Evolutionary conservation across 169 alveolate genomes (phyloP), one percentile per base, ranked within the genome.

Genomic region (Neospora caninum): DNA sequence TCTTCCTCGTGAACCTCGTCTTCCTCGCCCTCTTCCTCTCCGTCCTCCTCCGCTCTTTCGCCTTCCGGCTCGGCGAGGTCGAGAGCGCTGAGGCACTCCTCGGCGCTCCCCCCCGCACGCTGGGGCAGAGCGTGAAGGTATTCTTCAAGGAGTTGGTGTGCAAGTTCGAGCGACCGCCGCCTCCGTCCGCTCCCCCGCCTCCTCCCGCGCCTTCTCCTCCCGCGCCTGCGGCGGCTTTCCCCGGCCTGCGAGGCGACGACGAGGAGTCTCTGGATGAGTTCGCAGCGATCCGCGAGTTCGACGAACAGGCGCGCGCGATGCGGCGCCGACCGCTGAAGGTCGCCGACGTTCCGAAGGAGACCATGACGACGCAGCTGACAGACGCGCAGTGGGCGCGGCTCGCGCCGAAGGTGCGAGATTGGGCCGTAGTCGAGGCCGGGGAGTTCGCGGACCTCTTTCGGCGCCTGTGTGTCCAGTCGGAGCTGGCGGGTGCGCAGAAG

Each of bases 1-100:
- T 91, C 53, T 91, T 91, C 53, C 80, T 91, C 45, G 80, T 91
- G 86, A 88, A 88, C 70, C 36, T 91, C 22, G 80, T 91, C 16
- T 91, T 88, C 41, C 84, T 91, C 38, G 53, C 91, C 73, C 67
- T 80, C 13, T 91, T 91, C 69, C 84, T 91, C 45, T 91, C 80
- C 86, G 91, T 91, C 36, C 91, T 91, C 58, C 91, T 91, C 25
- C 94, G 94, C 7, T 91, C 94, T 34, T 88, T 91, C 82, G 91
- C 91, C 18, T 45, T 29, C 70, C 94, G 94, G 34, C 43, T 88
- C 34, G 94, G 89, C 27, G 94, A 91, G 54, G 53, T 91, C 34
- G 84, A 80, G 41, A 78, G 45, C 22, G 84, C 84, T 69, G 94
- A 91, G 70, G 64, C 83, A 6, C 91, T 91, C 43, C 49, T 91